Base-by-base conservation (phyloP, 106 monocot species). In the Dendrobium catenatum region DNA sequence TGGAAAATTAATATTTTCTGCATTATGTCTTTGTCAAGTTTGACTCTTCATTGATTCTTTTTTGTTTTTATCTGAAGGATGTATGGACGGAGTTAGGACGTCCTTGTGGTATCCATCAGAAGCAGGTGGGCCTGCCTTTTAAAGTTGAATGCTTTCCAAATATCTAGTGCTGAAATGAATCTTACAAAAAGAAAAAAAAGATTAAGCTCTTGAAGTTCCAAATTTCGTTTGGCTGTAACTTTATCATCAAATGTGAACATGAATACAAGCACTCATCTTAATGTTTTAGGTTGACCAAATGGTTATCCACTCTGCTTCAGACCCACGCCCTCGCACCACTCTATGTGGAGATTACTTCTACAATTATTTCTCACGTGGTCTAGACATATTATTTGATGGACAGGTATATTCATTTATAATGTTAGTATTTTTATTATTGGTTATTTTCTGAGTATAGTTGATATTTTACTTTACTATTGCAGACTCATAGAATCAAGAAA, bases 401-500 rank as follows among this genome's bases (percentile, higher is more conserved):
- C 92, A 98, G 94, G 97, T 93, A 84, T 68, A 78, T 42, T 61
- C 77, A 13, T 51, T 79, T 79, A 78, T 75, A 9, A 15, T 81
- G n/a, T 37, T 78, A 24, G 20, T 42, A 72, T 73, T 2, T 8
- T 33, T 44, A 43, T 70, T 76, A 15, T 86, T n/a, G 18, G 18
- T 37, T 74, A 55, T 46, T 47, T 49, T 54, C 22, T 29, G 18
- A 77, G 5, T 20, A 51, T 33, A 29, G 27, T 48, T 48, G n/a
- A 59, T 51, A 49, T 22, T 73, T 67, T 82, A 27, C 44, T 78
- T 79, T 20, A 80, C 27, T 27, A 49, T 79, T 79, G 54, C 87
- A 98, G 97, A 94, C 92, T 42, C 97, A 98, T 77, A 98, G 80
- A 81, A 93, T 98, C 85, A 98, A 98, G 88, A 98, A 98, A 87